These are phyloP conservation scores for Mrakia blollopis DNA, from an alignment of 768 basidiomycete genomes.

Conservation along the genomic window DNA sequence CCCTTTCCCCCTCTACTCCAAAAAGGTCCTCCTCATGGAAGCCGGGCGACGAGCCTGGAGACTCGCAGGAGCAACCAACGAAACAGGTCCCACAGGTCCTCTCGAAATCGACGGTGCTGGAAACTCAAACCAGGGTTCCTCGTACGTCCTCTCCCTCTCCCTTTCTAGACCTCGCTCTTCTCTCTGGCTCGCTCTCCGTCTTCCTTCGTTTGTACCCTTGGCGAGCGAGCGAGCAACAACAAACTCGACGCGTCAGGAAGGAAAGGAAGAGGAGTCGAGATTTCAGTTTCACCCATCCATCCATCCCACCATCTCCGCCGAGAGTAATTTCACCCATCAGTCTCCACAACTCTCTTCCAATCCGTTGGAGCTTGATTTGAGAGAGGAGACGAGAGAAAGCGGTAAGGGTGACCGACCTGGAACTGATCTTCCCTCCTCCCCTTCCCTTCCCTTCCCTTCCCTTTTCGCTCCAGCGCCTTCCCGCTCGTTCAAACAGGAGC, in stretches of 20 bases:
- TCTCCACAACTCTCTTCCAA: too few relatives aligned
- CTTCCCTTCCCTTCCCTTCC: not conserved
- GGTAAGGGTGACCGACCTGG: not conserved
- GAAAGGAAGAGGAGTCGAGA: too few relatives aligned
- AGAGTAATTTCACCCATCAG: too few relatives aligned
- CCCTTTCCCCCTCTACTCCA: too few relatives aligned
- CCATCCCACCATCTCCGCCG: too few relatives aligned
- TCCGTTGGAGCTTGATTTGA: too few relatives aligned
- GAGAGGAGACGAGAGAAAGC: not conserved
- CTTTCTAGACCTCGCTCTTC: not conserved
- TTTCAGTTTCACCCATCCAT: too few relatives aligned
- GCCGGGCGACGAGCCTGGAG: constrained; percentile 74
- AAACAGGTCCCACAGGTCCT: not conserved
- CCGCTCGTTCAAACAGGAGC: not conserved
- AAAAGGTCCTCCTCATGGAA: constrained; percentile 60
- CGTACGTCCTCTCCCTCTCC: not conserved
- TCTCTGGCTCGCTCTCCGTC: not conserved
- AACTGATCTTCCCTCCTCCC: not conserved
- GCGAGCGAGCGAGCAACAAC: too few relatives aligned
- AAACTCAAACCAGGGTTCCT: not conserved
- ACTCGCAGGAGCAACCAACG: constrained; percentile 9
- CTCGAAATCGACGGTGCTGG: not conserved
- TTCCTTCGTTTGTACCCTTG: too few relatives aligned
- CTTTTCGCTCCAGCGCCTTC: not conserved
- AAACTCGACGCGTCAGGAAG: too few relatives aligned